Conservation (phyloP, 306 rosid species). For the Cicer judaicum region DNA sequence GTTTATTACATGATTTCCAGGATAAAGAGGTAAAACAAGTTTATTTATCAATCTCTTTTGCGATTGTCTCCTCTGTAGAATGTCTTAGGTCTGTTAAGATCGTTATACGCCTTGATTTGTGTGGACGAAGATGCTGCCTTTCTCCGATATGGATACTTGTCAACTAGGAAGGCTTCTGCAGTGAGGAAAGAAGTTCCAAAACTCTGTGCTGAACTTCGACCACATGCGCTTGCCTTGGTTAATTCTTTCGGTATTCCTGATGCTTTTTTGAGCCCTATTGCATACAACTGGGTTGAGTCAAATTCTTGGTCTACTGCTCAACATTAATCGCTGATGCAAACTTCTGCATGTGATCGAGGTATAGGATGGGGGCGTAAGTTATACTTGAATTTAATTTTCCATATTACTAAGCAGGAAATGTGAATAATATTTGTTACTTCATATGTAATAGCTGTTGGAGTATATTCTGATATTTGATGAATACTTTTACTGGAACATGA, state of each 20-base stretch:
- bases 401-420: not conserved
- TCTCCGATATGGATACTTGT: constrained; percentile 80
- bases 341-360: constrained; percentile 22
- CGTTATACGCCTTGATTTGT: constrained; percentile 75
- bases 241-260: constrained; percentile 93
- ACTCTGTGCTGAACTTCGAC: constrained; percentile 78
- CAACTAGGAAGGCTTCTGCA: constrained; percentile 60
- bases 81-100: constrained; percentile 67
- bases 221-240: constrained; percentile 85
- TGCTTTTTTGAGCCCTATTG: constrained; percentile 87
- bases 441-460: not conserved
- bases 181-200: constrained; percentile 79
- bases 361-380: not conserved
- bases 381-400: not conserved
- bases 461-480: not conserved
- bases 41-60: constrained; percentile 5
- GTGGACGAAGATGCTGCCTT: constrained; percentile 85
- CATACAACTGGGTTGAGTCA: constrained; percentile 81
- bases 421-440: constrained; percentile 11
- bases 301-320: constrained; percentile 79
- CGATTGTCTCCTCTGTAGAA: constrained; percentile 52
- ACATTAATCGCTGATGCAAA: constrained; percentile 42
- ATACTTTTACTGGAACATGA: constrained; percentile 12
- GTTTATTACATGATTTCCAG: not conserved
- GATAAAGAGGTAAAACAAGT: constrained; percentile 13